A percentile compares a stretch with the other conserved stretches of the same genome.
phyloP scores from a whole-genome alignment of 257 asterid genomes.

The Solanum acaule region DNA sequence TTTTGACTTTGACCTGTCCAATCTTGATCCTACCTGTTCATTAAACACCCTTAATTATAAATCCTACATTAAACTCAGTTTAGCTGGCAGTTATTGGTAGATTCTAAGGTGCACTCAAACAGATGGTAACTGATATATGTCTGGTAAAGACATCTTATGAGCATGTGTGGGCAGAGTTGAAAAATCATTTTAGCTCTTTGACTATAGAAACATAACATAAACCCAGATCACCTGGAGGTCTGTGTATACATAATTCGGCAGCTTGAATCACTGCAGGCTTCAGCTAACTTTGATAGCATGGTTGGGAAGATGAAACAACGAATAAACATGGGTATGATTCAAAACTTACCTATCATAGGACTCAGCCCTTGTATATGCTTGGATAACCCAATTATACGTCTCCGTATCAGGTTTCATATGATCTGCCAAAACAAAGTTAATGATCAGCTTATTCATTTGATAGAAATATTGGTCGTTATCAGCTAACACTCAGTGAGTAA shows the following conservation, averaged over 20 bases:
- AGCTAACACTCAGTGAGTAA: neutral
- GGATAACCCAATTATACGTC: constrained; percentile 98
- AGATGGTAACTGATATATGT: neutral
- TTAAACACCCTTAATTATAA: neutral
- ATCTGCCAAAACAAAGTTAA: constrained; percentile 39
- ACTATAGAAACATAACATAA: neutral
- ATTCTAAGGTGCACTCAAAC: neutral
- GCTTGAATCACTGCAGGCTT: neutral
- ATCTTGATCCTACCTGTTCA: neutral
- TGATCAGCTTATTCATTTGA: constrained; percentile 5
- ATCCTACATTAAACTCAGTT: neutral
- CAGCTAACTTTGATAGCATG: constrained; percentile 1
- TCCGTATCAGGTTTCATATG: constrained; percentile 95
- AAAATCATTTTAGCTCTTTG: neutral
- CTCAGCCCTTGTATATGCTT: constrained; percentile 97
- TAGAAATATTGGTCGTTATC: neutral
- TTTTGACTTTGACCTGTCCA: neutral
- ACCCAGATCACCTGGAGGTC: neutral
- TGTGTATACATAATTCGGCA: neutral
- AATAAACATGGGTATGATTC: neutral
- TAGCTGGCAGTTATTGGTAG: neutral
- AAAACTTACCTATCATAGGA: constrained; percentile 79
- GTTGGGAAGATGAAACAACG: neutral
- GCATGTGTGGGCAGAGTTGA: neutral
- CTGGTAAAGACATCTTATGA: neutral